Conservation (phyloP, 164 flowering plant species). For the Annona cherimola region DNA sequence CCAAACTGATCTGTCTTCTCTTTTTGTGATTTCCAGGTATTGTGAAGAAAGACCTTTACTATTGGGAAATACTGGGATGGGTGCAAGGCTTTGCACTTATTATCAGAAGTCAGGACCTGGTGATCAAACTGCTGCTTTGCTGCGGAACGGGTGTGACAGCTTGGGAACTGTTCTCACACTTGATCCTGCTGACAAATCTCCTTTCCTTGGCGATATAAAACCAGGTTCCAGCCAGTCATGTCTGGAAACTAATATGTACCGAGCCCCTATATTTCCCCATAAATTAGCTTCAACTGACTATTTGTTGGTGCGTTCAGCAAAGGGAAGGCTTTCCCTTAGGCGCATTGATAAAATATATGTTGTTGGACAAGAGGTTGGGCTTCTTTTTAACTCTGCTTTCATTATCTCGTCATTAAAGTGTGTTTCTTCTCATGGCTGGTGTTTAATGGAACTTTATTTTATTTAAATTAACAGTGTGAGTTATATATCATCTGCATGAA, state of each 20-base stretch:
- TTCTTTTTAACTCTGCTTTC: neutral
- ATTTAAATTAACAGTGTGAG: no score
- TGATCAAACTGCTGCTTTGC: conserved; percentile 57
- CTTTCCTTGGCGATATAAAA: conserved; percentile 90
- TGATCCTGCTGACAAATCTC: conserved; percentile 92
- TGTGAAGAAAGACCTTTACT: conserved; percentile 96
- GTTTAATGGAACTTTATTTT: no score
- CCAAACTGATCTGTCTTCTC: neutral
- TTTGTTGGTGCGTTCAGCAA: conserved; percentile 84
- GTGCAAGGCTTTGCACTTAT: conserved; percentile 89
- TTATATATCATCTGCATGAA: no score
- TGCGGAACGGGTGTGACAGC: conserved; percentile 45
- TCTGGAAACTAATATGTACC: conserved; percentile 88
- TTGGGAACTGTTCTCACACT: conserved; percentile 65
- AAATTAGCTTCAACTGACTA: conserved; percentile 81
- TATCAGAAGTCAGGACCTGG: conserved; percentile 71
- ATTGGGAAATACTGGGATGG: conserved; percentile 93
- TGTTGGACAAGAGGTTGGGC: conserved; percentile 96
- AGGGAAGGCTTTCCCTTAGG: conserved; percentile 90
- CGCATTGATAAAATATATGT: conserved; percentile 82
- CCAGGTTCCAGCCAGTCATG: conserved; percentile 78
- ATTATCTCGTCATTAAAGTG: neutral
- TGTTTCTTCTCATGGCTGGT: no score
- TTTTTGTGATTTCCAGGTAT: conserved; percentile 44
- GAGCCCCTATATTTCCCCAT: conserved; percentile 88